Percentiles rank a stretch among this genome's conserved stretches.
Conservation (phyloP, 176 grass and related monocot species). For the Oropetium thomaeum region DNA sequence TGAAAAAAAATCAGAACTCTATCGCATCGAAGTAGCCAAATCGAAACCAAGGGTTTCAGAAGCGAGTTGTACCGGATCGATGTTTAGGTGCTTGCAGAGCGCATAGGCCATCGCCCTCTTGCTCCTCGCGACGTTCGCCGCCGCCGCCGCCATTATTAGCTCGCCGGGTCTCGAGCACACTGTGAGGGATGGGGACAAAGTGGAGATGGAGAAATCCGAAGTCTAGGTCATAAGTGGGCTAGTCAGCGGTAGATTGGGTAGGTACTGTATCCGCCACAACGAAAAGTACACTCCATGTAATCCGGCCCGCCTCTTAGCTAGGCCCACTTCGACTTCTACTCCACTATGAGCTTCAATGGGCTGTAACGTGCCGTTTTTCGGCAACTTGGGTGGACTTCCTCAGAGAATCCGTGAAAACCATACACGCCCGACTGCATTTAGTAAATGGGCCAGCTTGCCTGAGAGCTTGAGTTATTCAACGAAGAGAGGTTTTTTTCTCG, state of each 20-base stretch:
- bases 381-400: neutral
- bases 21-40: neutral
- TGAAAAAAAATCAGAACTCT: neutral
- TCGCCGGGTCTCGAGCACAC: neutral
- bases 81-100: conserved; percentile 60
- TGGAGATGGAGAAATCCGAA: neutral
- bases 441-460: too few species aligned
- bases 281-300: neutral
- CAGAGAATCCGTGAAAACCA: neutral
- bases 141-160: conserved; percentile 54
- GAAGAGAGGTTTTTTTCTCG: too few species aligned
- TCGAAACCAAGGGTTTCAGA: neutral
- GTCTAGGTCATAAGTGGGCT: neutral
- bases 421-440: too few species aligned
- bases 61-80: conserved; percentile 37
- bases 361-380: too few species aligned
- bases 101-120: conserved; percentile 63
- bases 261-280: too few species aligned
- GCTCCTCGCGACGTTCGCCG: conserved; percentile 35
- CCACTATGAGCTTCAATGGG: neutral
- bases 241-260: too few species aligned
- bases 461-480: too few species aligned
- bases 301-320: neutral
- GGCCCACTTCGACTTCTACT: neutral
- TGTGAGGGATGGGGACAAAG: neutral